phyloP scores from a whole-genome alignment of 768 basidiomycete genomes.

The Mycena capillaripes region DNA sequence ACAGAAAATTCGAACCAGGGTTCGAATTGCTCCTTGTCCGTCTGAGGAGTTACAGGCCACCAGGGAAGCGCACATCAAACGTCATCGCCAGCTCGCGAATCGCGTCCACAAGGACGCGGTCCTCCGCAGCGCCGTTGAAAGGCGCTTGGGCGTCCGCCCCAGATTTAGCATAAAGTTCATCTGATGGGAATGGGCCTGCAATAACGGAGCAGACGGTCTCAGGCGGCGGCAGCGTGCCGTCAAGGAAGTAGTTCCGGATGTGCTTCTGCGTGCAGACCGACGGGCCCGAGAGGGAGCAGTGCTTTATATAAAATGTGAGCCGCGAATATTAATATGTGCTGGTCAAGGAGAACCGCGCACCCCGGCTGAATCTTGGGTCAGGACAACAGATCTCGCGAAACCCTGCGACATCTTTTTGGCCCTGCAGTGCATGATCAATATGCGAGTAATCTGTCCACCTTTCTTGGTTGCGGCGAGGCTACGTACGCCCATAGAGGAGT shows the following conservation, averaged over 20 bases:
- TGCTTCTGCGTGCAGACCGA: constrained; percentile 35
- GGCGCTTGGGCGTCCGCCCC: background rate
- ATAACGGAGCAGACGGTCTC: constrained; percentile 37
- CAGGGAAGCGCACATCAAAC: background rate
- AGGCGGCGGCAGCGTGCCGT: constrained; percentile 35
- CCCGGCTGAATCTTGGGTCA: constrained; percentile 37
- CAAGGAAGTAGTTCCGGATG: constrained; percentile 34
- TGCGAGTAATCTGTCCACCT: background rate
- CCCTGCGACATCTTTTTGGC: constrained; percentile 23
- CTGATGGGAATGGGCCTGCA: constrained; percentile 9
- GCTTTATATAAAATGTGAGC: too few relatives aligned
- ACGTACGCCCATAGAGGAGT: constrained; percentile 36
- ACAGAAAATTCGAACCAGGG: too few relatives aligned
- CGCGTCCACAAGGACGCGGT: constrained; percentile 1
- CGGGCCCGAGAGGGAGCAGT: constrained; percentile 35
- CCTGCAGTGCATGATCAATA: background rate
- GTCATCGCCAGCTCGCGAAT: background rate
- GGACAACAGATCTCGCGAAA: constrained; percentile 38
- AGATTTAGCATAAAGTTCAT: background rate
- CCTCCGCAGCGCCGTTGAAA: background rate
- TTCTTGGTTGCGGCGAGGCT: background rate
- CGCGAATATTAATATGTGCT: background rate
- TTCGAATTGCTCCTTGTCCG: too few relatives aligned
- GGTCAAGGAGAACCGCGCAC: constrained; percentile 1
- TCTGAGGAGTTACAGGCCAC: too few relatives aligned